phyloP scores from a whole-genome alignment of 106 monocot species.

The Allium sativum region DNA sequence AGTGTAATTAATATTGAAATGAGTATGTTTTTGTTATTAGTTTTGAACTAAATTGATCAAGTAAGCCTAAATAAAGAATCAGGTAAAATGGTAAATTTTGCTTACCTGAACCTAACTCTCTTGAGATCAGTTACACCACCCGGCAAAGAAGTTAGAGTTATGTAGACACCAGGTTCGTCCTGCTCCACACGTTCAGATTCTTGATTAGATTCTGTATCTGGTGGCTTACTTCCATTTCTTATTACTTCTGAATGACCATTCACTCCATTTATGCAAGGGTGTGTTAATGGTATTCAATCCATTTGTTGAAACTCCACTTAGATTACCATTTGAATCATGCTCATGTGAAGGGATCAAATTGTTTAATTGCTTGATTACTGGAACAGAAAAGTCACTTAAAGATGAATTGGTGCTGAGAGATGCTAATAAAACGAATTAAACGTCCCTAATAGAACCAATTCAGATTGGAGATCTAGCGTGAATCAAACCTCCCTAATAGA shows the following conservation, averaged over 20 bases:
- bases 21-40: no score
- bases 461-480: no score
- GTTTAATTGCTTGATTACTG: slow-evolving; percentile 29
- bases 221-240: slow-evolving; percentile 45
- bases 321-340: slow-evolving; percentile 36
- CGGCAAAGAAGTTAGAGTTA: slow-evolving; percentile 77
- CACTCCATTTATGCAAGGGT: slow-evolving; percentile 2
- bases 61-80: no score
- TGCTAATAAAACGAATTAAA: no score
- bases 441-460: no score
- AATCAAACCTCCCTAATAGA: no score
- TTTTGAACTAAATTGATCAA: no score
- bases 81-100: no score
- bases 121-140: slow-evolving; percentile 83
- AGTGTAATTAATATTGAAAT: no score
- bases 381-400: slow-evolving; percentile 41
- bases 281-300: slow-evolving; percentile 26
- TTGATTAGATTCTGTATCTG: slow-evolving; percentile 39
- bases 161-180: slow-evolving; percentile 95
- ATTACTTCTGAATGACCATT: slow-evolving; percentile 15
- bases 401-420: slow-evolving; percentile 30
- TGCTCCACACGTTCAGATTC: slow-evolving; percentile 95
- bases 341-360: slow-evolving; percentile 21
- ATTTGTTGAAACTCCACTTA: slow-evolving; percentile 30
- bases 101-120: slow-evolving; percentile 95